phyloP scores from a whole-genome alignment of 352 stramenopile species.

The Thraustochytrium striatum region DNA sequence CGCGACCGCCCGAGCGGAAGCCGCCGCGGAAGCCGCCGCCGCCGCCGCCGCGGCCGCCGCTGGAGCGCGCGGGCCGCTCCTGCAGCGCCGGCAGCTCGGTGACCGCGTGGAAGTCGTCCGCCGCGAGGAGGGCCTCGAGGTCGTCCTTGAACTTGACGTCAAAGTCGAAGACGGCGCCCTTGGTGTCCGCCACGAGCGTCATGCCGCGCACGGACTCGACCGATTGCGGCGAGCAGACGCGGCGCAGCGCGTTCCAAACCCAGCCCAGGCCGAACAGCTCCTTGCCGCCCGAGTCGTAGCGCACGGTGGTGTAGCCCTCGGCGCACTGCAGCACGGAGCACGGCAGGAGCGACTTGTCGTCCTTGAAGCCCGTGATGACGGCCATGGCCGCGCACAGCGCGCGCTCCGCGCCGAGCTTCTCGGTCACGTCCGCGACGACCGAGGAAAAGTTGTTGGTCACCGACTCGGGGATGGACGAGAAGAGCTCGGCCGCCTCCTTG shows the following conservation, averaged over 20 bases:
- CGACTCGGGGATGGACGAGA: slow-evolving; percentile 67
- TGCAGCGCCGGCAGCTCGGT: slow-evolving; percentile 72
- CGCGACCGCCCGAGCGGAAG: slow-evolving; percentile 55
- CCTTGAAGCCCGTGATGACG: slow-evolving; percentile 80
- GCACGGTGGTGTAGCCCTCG: slow-evolving; percentile 77
- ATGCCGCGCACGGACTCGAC: slow-evolving; percentile 78
- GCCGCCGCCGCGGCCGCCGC: slow-evolving; percentile 54
- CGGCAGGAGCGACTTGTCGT: slow-evolving; percentile 49
- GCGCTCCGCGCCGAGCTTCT: slow-evolving; percentile 63
- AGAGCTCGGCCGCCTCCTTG: slow-evolving; percentile 70
- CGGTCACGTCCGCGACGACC: slow-evolving; percentile 60
- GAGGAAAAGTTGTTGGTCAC: slow-evolving; percentile 61
- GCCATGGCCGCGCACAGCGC: slow-evolving; percentile 72
- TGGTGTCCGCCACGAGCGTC: slow-evolving; percentile 75
- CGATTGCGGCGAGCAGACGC: slow-evolving; percentile 69
- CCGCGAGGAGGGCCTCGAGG: slow-evolving; percentile 71
- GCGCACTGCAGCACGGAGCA: slow-evolving; percentile 56
- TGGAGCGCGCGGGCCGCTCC: slow-evolving; percentile 27
- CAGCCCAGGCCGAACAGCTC: slow-evolving; percentile 77
- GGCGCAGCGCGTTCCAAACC: slow-evolving; percentile 83
- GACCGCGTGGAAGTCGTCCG: slow-evolving; percentile 62
- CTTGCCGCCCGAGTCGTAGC: slow-evolving; percentile 66
- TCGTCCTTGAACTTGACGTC: slow-evolving; percentile 63
- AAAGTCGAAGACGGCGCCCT: slow-evolving; percentile 83
- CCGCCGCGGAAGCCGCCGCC: slow-evolving; percentile 55